Evolutionary conservation across 352 stramenopile species (phyloP).

Genomic region (Phytophthora syringae): DNA sequence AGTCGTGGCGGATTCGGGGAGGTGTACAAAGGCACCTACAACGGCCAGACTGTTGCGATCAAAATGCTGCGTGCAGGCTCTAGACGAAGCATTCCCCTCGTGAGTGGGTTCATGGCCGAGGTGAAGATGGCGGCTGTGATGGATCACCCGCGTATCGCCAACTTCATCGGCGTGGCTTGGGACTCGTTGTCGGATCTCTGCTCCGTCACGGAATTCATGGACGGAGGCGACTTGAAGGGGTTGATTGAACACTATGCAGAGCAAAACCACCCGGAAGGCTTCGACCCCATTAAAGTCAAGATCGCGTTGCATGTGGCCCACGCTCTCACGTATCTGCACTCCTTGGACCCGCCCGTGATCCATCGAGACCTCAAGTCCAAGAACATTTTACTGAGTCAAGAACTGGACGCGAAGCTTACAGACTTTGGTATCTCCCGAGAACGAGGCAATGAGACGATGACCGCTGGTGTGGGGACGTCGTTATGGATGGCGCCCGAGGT

Average conservation of each 20-base stretch:
- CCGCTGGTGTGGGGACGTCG: constrained; percentile 14
- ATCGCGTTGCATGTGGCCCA: constrained; percentile 22
- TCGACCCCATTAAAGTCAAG: constrained; percentile 17
- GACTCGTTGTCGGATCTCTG: constrained; percentile 21
- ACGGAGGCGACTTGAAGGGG: constrained; percentile 19
- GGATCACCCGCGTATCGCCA: constrained; percentile 19
- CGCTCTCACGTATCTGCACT: constrained; percentile 23
- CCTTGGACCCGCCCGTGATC: too few relatives aligned
- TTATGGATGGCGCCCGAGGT: too few relatives aligned
- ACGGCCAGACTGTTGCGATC: constrained; percentile 6
- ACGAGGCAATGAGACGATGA: constrained; percentile 20
- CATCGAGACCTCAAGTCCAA: constrained; percentile 80
- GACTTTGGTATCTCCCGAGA: constrained; percentile 59
- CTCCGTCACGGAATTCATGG: constrained; percentile 23
- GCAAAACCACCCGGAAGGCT: constrained; percentile 8
- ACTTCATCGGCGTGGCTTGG: constrained; percentile 18
- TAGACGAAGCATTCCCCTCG: constrained; percentile 16
- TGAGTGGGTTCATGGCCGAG: constrained; percentile 21
- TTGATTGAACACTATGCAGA: constrained; percentile 5
- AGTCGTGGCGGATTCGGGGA: constrained; percentile 18
- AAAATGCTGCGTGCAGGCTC: constrained; percentile 17
- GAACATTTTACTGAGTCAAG: constrained; percentile 65
- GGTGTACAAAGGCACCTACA: constrained; percentile 21
- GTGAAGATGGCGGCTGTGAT: constrained; percentile 19
- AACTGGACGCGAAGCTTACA: constrained; percentile 50